phyloP scores from a whole-genome alignment of 2,329 filamentous ascomycete genomes.

The Macrophomina tecta region DNA sequence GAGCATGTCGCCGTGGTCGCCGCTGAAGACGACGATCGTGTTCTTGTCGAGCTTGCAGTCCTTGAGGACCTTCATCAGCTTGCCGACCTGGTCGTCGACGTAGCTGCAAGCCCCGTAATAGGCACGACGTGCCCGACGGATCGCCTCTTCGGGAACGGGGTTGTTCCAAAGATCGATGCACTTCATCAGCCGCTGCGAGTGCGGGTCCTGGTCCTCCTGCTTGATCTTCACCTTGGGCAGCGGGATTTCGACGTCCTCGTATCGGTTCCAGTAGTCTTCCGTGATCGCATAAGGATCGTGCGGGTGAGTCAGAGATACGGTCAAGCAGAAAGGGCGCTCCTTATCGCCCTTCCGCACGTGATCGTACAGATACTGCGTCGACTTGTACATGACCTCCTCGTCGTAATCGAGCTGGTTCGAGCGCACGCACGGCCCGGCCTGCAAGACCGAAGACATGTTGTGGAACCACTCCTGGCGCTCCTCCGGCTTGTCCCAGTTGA shows the following conservation, averaged over 20 bases:
- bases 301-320: constrained; percentile 90
- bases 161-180: constrained; percentile 87
- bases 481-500: constrained; percentile 91
- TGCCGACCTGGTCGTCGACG: constrained; percentile 90
- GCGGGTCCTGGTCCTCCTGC: constrained; percentile 81
- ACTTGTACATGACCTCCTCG: constrained; percentile 93
- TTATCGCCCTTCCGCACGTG: constrained; percentile 79
- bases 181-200: constrained; percentile 85
- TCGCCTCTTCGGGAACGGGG: constrained; percentile 82
- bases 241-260: constrained; percentile 86
- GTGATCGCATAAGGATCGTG: constrained; percentile 96
- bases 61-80: constrained; percentile 77
- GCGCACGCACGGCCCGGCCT: constrained; percentile 85
- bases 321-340: constrained; percentile 80
- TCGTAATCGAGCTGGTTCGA: constrained; percentile 97
- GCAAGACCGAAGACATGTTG: constrained; percentile 90
- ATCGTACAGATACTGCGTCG: constrained; percentile 88
- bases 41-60: constrained; percentile 80
- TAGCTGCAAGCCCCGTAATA: constrained; percentile 95
- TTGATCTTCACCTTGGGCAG: constrained; percentile 79
- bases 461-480: constrained; percentile 89
- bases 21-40: constrained; percentile 90
- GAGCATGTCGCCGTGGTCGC: constrained; percentile 95
- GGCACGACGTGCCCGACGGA: constrained; percentile 82
- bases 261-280: constrained; percentile 90